A percentile compares a stretch with the other conserved stretches of the same genome.
These are phyloP conservation scores for Lepidium campestre DNA, from an alignment of 441 rosid genomes.

Conservation along the genomic window DNA sequence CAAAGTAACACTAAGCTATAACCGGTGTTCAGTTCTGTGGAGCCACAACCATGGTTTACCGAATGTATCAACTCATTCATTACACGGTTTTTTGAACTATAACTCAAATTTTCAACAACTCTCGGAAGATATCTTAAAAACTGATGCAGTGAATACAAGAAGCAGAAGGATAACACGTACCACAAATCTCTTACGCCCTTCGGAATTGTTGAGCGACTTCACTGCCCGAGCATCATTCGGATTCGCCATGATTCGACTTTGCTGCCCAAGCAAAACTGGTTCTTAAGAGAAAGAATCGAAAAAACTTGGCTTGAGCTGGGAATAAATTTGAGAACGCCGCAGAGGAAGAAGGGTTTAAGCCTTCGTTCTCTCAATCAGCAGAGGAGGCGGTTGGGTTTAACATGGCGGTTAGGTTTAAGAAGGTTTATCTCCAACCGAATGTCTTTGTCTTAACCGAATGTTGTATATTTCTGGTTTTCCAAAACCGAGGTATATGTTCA, in stretches of 20 bases:
- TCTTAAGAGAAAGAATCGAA: neutral
- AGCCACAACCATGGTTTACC: neutral
- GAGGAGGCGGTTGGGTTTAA: constrained; percentile 10
- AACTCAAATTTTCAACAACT: neutral
- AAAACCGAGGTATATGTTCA: too few species aligned
- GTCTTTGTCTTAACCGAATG: too few species aligned
- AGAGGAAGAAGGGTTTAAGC: constrained; percentile 24
- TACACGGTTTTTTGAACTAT: neutral
- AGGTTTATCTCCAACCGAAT: neutral
- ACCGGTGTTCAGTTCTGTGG: neutral
- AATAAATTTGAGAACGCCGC: constrained; percentile 14
- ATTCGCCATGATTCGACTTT: constrained; percentile 75
- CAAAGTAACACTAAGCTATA: neutral
- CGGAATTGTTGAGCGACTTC: constrained; percentile 78
- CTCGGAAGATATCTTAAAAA: neutral
- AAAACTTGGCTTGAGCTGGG: neutral
- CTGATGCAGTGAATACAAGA: neutral
- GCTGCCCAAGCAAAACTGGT: constrained; percentile 42
- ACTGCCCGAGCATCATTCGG: constrained; percentile 64
- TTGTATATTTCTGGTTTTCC: too few species aligned
- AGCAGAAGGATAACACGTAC: constrained; percentile 32
- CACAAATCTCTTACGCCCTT: constrained; percentile 73
- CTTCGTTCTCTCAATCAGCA: neutral
- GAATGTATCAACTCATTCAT: neutral
- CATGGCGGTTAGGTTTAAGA: constrained; percentile 12